These are phyloP conservation scores for Xenoacremonium recifei DNA, from an alignment of 2,329 filamentous ascomycete genomes.

Conservation along the genomic window DNA sequence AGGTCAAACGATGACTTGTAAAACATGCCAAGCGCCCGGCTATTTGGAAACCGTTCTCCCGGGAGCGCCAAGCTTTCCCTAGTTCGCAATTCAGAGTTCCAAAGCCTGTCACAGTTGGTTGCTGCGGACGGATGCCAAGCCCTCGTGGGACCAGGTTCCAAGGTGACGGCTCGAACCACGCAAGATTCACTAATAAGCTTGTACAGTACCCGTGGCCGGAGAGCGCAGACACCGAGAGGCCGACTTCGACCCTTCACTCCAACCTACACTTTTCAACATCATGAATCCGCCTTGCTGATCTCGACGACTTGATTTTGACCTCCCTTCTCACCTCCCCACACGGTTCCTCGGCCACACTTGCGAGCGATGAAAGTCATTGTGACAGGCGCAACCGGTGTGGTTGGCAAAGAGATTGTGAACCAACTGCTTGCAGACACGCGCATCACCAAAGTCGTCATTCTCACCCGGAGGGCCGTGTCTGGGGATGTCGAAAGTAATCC, in stretches of 20 bases:
- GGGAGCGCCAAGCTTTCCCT: too few species aligned
- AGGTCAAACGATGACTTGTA: too few species aligned
- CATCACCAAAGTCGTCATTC: slow-evolving; percentile 51
- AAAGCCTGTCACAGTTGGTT: neutral
- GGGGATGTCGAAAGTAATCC: slow-evolving; percentile 40
- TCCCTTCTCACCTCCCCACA: neutral
- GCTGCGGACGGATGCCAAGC: slow-evolving; percentile 22
- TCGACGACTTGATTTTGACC: slow-evolving; percentile 3
- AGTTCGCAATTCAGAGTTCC: too few species aligned
- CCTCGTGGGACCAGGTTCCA: slow-evolving; percentile 19
- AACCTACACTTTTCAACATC: slow-evolving; percentile 1
- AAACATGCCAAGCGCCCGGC: too few species aligned
- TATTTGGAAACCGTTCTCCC: too few species aligned
- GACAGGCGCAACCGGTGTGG: slow-evolving; percentile 56
- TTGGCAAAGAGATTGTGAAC: slow-evolving; percentile 52
- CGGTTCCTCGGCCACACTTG: neutral
- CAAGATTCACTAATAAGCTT: neutral
- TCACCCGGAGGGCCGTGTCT: slow-evolving; percentile 47
- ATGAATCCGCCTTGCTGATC: slow-evolving; percentile 8
- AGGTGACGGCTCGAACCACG: slow-evolving; percentile 12
- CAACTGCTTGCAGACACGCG: slow-evolving; percentile 47
- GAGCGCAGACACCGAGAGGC: neutral
- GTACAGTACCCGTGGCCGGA: neutral
- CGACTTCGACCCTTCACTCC: neutral
- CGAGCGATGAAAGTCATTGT: slow-evolving; percentile 57